Evolutionary conservation across 140 eudicot genomes (phyloP).

Genomic region (Flaveria floridana): DNA sequence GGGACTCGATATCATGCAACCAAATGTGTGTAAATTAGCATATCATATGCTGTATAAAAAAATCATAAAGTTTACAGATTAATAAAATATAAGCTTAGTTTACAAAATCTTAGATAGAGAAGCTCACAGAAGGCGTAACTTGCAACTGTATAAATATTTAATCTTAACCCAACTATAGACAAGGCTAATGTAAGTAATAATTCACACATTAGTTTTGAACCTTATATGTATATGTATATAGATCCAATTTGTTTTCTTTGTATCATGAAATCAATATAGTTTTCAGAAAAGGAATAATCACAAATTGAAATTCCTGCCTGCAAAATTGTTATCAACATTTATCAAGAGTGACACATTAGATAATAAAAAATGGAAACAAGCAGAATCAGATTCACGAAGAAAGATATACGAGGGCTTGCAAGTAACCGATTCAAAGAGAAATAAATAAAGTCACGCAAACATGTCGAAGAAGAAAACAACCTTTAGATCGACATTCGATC

Average conservation of each 20-base stretch:
- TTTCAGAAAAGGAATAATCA: conserved; percentile 20
- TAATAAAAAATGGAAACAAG: background rate
- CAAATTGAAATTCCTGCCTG: background rate
- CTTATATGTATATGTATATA: background rate
- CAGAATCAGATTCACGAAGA: conserved; percentile 10
- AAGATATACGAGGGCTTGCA: background rate
- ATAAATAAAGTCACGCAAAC: background rate
- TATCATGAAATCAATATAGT: background rate
- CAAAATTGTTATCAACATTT: background rate
- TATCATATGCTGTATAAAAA: background rate
- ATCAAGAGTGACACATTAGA: background rate
- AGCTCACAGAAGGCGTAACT: background rate
- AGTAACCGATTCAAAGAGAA: background rate
- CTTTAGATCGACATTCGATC: conserved; percentile 21
- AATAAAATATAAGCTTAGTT: background rate
- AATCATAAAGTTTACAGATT: background rate
- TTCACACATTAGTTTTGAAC: background rate
- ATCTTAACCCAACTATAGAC: background rate
- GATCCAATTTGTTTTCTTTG: background rate
- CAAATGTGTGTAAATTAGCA: conserved; percentile 1
- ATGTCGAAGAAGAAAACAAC: background rate
- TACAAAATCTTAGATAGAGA: conserved; percentile 6
- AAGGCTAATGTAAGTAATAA: conserved; percentile 8
- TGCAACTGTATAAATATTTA: background rate
- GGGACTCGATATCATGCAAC: background rate